phyloP scores from a whole-genome alignment of 2,329 filamentous ascomycete species.

The Dactylellina haptotyla region DNA sequence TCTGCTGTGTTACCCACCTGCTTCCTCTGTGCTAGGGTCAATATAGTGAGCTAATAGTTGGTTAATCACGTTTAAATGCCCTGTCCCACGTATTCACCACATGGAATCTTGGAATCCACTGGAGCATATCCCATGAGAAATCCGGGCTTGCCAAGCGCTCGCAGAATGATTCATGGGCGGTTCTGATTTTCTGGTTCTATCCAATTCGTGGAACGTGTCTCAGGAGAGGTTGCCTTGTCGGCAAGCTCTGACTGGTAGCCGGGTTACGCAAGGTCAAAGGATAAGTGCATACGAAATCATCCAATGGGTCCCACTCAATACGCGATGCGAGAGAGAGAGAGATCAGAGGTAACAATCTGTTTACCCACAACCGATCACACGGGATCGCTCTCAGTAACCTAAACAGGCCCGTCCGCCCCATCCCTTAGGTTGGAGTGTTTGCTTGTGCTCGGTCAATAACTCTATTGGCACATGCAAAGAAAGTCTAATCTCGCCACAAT shows the following conservation, averaged over 20 bases:
- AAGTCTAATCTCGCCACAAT: conserved; percentile 14
- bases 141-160: background rate
- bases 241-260: conserved; percentile 45
- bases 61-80: conserved; percentile 2
- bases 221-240: conserved; percentile 32
- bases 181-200: conserved; percentile 14
- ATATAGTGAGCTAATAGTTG: background rate
- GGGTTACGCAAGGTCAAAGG: conserved; percentile 41
- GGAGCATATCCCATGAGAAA: background rate
- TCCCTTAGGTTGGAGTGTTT: background rate
- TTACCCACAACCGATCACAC: conserved; percentile 49
- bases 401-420: conserved; percentile 7
- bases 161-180: background rate
- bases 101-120: conserved; percentile 15
- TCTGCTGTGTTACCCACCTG: conserved; percentile 2
- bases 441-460: background rate
- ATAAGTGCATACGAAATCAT: conserved; percentile 21
- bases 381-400: conserved; percentile 29
- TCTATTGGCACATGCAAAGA: background rate
- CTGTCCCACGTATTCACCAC: conserved; percentile 21
- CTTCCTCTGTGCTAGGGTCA: background rate
- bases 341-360: conserved; percentile 4
- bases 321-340: conserved; percentile 20
- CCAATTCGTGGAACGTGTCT: conserved; percentile 33
- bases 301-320: conserved; percentile 51